Evolutionary conservation across 164 flowering plant genomes (phyloP).

Genomic region (Aristolochia contorta): DNA sequence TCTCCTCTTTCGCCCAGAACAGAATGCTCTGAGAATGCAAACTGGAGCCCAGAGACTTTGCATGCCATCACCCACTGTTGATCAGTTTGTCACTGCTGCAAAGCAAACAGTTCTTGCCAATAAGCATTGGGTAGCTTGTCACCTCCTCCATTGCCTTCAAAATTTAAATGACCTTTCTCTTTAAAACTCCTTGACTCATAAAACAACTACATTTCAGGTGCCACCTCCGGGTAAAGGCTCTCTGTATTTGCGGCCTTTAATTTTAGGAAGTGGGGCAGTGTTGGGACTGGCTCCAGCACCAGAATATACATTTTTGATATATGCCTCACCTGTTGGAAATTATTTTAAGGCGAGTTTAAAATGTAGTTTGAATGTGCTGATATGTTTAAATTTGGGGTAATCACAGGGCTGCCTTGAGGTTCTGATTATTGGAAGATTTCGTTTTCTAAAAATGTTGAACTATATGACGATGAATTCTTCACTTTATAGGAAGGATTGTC

Average conservation of each 20-base stretch:
- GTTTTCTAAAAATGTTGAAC: no score
- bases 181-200: no score
- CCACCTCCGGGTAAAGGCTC: constrained; percentile 95
- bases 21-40: constrained; percentile 69
- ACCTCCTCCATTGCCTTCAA: not conserved
- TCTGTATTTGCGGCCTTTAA: constrained; percentile 73
- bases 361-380: no score
- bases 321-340: constrained; percentile 88
- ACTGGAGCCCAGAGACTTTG: constrained; percentile 83
- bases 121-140: constrained; percentile 56
- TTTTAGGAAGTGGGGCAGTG: constrained; percentile 73
- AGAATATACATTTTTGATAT: constrained; percentile 70
- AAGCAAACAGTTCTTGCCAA: constrained; percentile 70
- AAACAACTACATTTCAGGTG: constrained; percentile 28
- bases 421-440: no score
- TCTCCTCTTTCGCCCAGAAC: constrained; percentile 73
- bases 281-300: constrained; percentile 79
- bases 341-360: constrained; percentile 58
- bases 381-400: not conserved
- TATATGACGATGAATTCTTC: no score
- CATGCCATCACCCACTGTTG: constrained; percentile 77
- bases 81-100: constrained; percentile 72
- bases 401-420: not conserved
- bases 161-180: not conserved
- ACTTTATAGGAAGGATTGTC: constrained; percentile 71